Evolutionary conservation across 495 filamentous ascomycete species (phyloP).

Genomic region (Penicillium canescens): DNA sequence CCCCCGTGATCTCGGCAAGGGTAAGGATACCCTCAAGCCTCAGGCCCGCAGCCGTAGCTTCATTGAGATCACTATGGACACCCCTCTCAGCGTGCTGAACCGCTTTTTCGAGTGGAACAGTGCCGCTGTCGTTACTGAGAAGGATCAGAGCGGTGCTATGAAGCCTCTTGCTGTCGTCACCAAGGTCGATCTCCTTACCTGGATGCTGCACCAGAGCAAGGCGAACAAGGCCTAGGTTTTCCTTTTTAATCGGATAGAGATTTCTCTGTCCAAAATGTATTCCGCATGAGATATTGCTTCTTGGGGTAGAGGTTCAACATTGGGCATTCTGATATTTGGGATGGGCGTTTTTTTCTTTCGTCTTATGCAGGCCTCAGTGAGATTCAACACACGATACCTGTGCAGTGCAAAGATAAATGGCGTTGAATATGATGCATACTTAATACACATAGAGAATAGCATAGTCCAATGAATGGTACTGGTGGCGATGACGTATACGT

Average conservation of each 20-base stretch:
- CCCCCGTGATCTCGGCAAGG: slow-evolving; percentile 58
- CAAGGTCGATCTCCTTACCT: slow-evolving; percentile 94
- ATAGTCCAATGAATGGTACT: background rate
- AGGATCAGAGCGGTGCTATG: slow-evolving; percentile 54
- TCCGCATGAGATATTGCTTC: slow-evolving; percentile 2
- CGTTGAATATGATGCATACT: slow-evolving; percentile 7
- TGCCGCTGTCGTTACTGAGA: slow-evolving; percentile 88
- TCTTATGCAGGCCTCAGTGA: slow-evolving; percentile 7
- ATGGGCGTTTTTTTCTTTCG: slow-evolving; percentile 15
- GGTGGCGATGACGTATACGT: slow-evolving; percentile 7
- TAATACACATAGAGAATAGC: slow-evolving; percentile 10
- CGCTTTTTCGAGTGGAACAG: slow-evolving; percentile 98
- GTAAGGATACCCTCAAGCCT: slow-evolving; percentile 10
- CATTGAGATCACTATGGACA: slow-evolving; percentile 91
- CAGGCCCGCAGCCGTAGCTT: slow-evolving; percentile 63
- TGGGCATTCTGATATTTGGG: slow-evolving; percentile 11
- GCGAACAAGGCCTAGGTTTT: slow-evolving; percentile 16
- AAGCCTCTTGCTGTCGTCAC: slow-evolving; percentile 90
- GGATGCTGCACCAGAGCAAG: slow-evolving; percentile 74
- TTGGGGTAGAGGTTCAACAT: slow-evolving; percentile 26
- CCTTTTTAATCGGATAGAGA: background rate
- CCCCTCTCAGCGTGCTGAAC: slow-evolving; percentile 77
- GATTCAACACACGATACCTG: slow-evolving; percentile 23
- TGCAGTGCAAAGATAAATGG: slow-evolving; percentile 8
- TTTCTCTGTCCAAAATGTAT: slow-evolving; percentile 12